Evolutionary conservation across 176 grass and related monocot species (phyloP), one percentile per base, ranked within the genome.

Genomic region (Phoenix dactylifera): DNA sequence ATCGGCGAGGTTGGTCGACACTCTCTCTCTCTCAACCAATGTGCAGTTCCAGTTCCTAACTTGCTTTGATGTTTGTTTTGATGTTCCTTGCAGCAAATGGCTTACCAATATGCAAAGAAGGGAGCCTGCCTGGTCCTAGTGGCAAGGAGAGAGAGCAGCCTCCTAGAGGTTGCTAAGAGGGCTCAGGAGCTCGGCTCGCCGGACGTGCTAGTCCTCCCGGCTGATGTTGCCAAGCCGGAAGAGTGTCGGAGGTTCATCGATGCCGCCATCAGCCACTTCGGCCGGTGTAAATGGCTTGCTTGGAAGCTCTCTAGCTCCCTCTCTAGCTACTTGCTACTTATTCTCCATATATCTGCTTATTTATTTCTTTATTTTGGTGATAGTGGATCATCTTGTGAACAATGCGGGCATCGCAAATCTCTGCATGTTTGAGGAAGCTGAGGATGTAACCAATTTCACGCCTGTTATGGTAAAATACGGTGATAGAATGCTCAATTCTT

Each of bases 301-400:
- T 22, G 12, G n/a, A 12, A 15, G 14, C 16, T 14, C 17, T 56
- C 17, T n/a, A n/a, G n/a, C n/a, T 17, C 23, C 59, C 18, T 1
- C 10, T 64, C n/a, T 54, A 3, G 24, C 12, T 63, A 12, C 16
- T 55, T 32, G 29, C 29, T 7, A 32, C 7, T 32, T 32, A 5
- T 32, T 32, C 29, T 32, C 29, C 29, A 32, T 32, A 1, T 32
- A 32, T 32, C 24, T 6, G 0, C 16, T 39, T 53, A 0, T 6
- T 51, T 69, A 25, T 25, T 22, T 4, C 50, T 9, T 24, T 63
- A 19, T 68, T 15, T 54, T 15, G 24, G 3, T 25, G 59, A 10
- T 20, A 90, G 86, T 90, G 75, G 86, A 85, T 66, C 82, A 85
- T 79, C 78, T 90, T 4, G 78, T 85, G 30, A 90, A 82, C 63